Percentiles rank a stretch among this genome's conserved stretches.
phyloP scores from a whole-genome alignment of 2,329 filamentous ascomycete species.

The Diaporthe aspalathi region DNA sequence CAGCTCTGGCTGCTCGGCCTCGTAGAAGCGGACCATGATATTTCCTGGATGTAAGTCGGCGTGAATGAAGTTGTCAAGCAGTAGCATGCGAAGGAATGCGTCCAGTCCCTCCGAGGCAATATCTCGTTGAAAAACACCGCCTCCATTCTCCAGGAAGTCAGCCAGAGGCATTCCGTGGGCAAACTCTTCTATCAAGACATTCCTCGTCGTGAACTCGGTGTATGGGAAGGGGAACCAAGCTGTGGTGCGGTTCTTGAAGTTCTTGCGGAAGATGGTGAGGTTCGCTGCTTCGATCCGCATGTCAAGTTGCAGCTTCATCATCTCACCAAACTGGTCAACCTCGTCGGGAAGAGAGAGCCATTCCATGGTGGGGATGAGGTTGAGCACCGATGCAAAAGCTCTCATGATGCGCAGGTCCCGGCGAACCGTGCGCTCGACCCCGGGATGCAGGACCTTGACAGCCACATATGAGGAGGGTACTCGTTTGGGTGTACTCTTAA shows the following conservation, averaged over 20 bases:
- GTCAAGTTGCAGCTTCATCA: conserved; percentile 99
- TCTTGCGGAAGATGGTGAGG: conserved; percentile 84
- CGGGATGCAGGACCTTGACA: conserved; percentile 93
- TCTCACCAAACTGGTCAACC: conserved; percentile 92
- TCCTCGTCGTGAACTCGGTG: conserved; percentile 88
- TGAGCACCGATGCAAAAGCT: conserved; percentile 87
- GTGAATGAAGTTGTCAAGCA: conserved; percentile 98
- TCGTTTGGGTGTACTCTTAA: conserved; percentile 86
- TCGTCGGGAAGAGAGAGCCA: conserved; percentile 98
- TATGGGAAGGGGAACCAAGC: conserved; percentile 99
- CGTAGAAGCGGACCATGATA: conserved; percentile 99
- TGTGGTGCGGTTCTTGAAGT: conserved; percentile 89
- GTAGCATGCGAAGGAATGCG: conserved; percentile 94
- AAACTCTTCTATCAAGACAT: conserved; percentile 94
- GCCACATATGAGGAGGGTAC: conserved; percentile 94
- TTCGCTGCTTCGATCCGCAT: conserved; percentile 95
- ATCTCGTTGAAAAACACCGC: conserved; percentile 91
- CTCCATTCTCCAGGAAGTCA: conserved; percentile 90
- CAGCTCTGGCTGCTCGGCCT: conserved; percentile 78
- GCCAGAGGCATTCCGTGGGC: conserved; percentile 93
- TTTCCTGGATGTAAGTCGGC: conserved; percentile 97
- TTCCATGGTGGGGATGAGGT: conserved; percentile 91
- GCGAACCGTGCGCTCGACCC: conserved; percentile 89
- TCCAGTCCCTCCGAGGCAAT: conserved; percentile 96
- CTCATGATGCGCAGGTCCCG: conserved; percentile 93